Percentiles rank a stretch among this genome's conserved stretches.
phyloP scores from a whole-genome alignment of 257 asterid genomes.

The Plantago ovata region DNA sequence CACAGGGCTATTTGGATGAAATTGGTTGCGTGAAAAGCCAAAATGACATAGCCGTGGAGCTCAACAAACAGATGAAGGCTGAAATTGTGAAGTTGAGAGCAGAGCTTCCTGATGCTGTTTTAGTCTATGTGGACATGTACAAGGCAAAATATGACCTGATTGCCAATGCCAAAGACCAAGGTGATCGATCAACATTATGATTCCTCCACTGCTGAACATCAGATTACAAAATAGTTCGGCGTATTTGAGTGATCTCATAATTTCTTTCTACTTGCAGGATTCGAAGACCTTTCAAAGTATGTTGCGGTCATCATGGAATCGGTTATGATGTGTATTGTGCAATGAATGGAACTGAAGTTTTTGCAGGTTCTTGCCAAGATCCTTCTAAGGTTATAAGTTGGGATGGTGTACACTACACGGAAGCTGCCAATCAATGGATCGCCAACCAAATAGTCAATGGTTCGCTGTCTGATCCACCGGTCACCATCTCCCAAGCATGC shows the following conservation, averaged over 20 bases:
- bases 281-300: constrained; percentile 37
- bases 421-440: constrained; percentile 68
- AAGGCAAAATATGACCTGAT: constrained; percentile 60
- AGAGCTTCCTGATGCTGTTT: constrained; percentile 36
- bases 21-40: constrained; percentile 53
- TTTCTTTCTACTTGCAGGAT: too few relatives aligned
- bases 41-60: constrained; percentile 43
- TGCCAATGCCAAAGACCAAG: constrained; percentile 43
- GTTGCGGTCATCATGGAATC: constrained; percentile 61
- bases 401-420: constrained; percentile 78
- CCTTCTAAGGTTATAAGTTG: constrained; percentile 59
- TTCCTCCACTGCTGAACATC: too few relatives aligned
- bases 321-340: constrained; percentile 62
- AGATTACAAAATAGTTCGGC: too few relatives aligned
- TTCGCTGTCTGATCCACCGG: constrained; percentile 53
- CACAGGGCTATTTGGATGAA: constrained; percentile 42
- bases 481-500: constrained; percentile 40
- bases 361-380: constrained; percentile 47
- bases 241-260: too few relatives aligned
- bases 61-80: constrained; percentile 44
- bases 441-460: constrained; percentile 40
- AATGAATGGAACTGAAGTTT: constrained; percentile 50
- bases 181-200: constrained; percentile 28
- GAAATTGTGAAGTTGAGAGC: constrained; percentile 34
- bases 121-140: constrained; percentile 60